Percentiles rank a stretch among this genome's conserved stretches.
Conservation (phyloP, 2,329 filamentous ascomycete species). For the Pseudogymnoascus sp. region DNA sequence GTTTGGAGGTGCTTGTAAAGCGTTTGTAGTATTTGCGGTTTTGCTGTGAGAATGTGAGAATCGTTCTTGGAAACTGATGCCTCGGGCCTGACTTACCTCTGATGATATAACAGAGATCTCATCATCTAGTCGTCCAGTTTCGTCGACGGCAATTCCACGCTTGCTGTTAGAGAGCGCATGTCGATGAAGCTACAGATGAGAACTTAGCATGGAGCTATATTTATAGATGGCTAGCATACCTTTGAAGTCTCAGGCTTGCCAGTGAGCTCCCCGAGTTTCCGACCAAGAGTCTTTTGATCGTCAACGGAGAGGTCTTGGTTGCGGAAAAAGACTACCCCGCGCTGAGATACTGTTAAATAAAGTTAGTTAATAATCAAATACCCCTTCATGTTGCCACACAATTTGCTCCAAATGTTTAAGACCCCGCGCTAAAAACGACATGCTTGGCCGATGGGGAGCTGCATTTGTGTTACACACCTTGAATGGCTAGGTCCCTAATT, state of each 20-base stretch:
- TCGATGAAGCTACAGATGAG: conserved; percentile 33
- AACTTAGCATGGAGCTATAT: background rate
- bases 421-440: background rate
- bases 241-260: conserved; percentile 40
- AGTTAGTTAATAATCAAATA: background rate
- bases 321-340: conserved; percentile 48
- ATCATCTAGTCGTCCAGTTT: conserved; percentile 39
- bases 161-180: conserved; percentile 43
- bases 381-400: too few species aligned
- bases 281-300: conserved; percentile 45
- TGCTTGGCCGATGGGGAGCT: background rate
- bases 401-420: background rate
- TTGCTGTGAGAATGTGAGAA: conserved; percentile 15
- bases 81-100: conserved; percentile 18
- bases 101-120: conserved; percentile 44
- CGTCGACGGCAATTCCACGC: conserved; percentile 37
- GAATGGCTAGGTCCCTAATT: conserved; percentile 29
- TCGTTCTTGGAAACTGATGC: background rate
- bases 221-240: conserved; percentile 12
- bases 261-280: conserved; percentile 40
- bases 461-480: conserved; percentile 17
- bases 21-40: conserved; percentile 34
- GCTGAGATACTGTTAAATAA: conserved; percentile 39
- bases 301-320: conserved; percentile 43
- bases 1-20: conserved; percentile 27